Evolutionary conservation across 257 asterid genomes (phyloP).

Genomic region (Jasminum sambac): DNA sequence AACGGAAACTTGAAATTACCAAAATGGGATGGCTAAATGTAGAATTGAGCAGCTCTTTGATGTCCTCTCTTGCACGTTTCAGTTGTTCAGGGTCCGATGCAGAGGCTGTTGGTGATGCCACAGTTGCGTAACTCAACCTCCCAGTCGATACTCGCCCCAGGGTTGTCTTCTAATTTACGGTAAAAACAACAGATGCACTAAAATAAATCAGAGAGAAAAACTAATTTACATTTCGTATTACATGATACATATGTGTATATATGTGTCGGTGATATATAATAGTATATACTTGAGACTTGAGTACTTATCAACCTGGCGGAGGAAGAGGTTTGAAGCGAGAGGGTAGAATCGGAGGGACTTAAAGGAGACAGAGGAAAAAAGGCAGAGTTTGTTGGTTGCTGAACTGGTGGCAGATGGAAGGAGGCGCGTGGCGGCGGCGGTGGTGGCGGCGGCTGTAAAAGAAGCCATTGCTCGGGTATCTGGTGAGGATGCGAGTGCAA

Average conservation of each 20-base stretch:
- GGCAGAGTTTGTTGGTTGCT: slow-evolving; percentile 29
- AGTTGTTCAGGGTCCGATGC: slow-evolving; percentile 76
- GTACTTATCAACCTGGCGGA: slow-evolving; percentile 42
- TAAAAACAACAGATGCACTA: background rate
- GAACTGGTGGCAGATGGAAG: slow-evolving; percentile 43
- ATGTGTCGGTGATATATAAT: background rate
- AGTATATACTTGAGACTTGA: background rate
- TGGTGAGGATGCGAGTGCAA: slow-evolving; percentile 21
- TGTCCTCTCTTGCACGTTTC: slow-evolving; percentile 88
- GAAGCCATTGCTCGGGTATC: slow-evolving; percentile 45
- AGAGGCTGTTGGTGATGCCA: slow-evolving; percentile 65
- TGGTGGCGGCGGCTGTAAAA: slow-evolving; percentile 26
- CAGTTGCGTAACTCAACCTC: slow-evolving; percentile 51
- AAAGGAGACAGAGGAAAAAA: slow-evolving; percentile 40
- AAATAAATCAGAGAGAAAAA: background rate
- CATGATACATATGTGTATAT: background rate
- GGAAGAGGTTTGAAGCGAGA: slow-evolving; percentile 48
- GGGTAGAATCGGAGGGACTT: slow-evolving; percentile 59
- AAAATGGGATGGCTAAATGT: slow-evolving; percentile 80
- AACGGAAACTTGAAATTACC: slow-evolving; percentile 32
- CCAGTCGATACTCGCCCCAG: slow-evolving; percentile 40
- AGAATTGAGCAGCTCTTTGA: slow-evolving; percentile 64
- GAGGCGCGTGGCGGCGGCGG: slow-evolving; percentile 38
- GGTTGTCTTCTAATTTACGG: slow-evolving; percentile 40
- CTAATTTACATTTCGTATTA: background rate